Base-by-base conservation (phyloP, 2,329 filamentous ascomycete species). In the Colletotrichum limetticola region DNA sequence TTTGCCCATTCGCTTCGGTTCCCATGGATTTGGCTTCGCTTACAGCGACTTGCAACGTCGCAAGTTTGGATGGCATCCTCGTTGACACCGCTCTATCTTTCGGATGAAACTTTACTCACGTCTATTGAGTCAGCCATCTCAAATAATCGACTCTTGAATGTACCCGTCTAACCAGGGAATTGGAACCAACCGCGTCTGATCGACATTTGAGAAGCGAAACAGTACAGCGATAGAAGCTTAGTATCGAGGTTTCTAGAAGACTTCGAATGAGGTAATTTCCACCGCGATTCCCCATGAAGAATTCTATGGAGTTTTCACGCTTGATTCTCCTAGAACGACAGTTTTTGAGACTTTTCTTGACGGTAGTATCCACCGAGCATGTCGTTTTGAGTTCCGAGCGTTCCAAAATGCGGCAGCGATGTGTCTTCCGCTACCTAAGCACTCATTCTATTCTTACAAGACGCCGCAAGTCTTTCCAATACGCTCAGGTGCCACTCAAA, bases 401-500 rank as follows among this genome's bases (percentile, higher is more conserved):
- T 1, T 12, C 32, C 11, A 5, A 12, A 35, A 35, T 35, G 32
- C 32, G 32, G 4, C 32, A 35, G 11, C 11, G 32, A 35, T 12
- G 0, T 35, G 11, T 3, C 32, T 35, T 35, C 30, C 2, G 30
- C 30, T 12, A 12, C 9, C 37, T 42, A 42, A 42, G 37, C 6
- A 42, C 37, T 42, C 66, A 58, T 74, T 5, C 49, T 62, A 6
- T 28, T 55, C 9, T 63, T 68, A 28, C 71, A 72, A 7, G 73
- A 60, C 6, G 49, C 49, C 22, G 76, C 76, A 8, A 78, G 46
- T 9, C 60, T 67, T 37, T 77, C 74, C 19, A 78, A 52, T 4
- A 77, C 68, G 2, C 56, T 57, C 14, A 75, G 22, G 53, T 78
- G 77, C 77, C 77, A 78, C 11, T 71, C 57, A 46, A 78, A 78